Percentiles rank a stretch among this genome's conserved stretches.
phyloP scores from a whole-genome alignment of 140 eudicot genomes.

The Oenanthe javanica region DNA sequence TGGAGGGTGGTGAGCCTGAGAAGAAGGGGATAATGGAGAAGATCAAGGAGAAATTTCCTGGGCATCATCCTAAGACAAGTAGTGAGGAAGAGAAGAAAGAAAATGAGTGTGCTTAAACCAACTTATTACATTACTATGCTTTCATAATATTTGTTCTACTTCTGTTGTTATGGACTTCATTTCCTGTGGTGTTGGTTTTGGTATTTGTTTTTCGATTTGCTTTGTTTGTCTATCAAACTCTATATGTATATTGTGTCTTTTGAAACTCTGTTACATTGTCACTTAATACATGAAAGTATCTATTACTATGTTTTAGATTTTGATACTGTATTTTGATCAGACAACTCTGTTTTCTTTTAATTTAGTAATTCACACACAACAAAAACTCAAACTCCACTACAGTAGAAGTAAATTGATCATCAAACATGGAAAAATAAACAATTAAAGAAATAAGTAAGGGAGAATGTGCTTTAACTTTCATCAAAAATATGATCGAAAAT shows the following conservation, averaged over 20 bases:
- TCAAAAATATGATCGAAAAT: too few species aligned
- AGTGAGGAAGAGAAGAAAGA: not conserved
- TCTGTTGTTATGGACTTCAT: too few species aligned
- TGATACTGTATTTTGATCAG: too few species aligned
- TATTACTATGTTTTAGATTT: not conserved
- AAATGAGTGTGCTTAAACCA: not conserved
- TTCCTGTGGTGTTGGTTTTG: not conserved
- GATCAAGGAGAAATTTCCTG: slow-evolving; percentile 19
- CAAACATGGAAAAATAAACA: too few species aligned
- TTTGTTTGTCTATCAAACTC: not conserved
- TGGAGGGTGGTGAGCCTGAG: not conserved
- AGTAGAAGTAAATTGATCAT: too few species aligned
- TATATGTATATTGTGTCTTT: not conserved
- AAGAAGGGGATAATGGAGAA: slow-evolving; percentile 18
- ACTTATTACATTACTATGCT: not conserved
- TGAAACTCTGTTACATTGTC: not conserved
- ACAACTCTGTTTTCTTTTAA: too few species aligned
- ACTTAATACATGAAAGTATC: not conserved
- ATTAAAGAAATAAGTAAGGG: too few species aligned
- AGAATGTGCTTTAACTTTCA: too few species aligned
- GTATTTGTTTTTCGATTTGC: not conserved
- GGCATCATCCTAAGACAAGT: slow-evolving; percentile 2
- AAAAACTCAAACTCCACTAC: too few species aligned
- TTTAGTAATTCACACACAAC: too few species aligned
- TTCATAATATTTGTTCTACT: not conserved